phyloP scores from a whole-genome alignment of 106 monocot genomes.

The Platanthera zijinensis region DNA sequence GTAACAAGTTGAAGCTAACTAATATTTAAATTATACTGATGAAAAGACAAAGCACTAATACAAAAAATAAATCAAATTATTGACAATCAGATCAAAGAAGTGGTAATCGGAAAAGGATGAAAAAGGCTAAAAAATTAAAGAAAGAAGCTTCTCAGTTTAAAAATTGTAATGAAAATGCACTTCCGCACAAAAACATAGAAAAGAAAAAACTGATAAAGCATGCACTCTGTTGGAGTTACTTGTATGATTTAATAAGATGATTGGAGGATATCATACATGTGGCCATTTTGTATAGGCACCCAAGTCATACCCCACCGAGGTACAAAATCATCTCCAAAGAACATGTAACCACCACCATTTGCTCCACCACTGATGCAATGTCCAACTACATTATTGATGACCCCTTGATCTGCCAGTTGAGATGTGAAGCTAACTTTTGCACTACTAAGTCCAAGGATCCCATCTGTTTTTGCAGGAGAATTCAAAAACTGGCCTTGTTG shows the following conservation, averaged over 20 bases:
- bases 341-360: slow-evolving; percentile 62
- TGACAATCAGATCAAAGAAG: background rate
- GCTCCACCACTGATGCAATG: slow-evolving; percentile 62
- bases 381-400: slow-evolving; percentile 68
- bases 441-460: slow-evolving; percentile 71
- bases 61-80: too few species aligned
- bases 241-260: background rate
- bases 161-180: background rate
- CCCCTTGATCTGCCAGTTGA: slow-evolving; percentile 59
- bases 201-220: background rate
- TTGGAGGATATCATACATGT: slow-evolving; percentile 31
- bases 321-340: slow-evolving; percentile 81
- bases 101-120: background rate
- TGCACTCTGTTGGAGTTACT: background rate
- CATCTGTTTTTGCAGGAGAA: slow-evolving; percentile 84
- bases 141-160: background rate
- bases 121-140: background rate
- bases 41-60: too few species aligned
- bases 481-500: slow-evolving; percentile 72
- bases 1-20: too few species aligned
- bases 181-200: background rate
- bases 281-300: slow-evolving; percentile 36
- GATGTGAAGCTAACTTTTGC: slow-evolving; percentile 65
- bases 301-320: slow-evolving; percentile 81
- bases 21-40: too few species aligned